A percentile compares a stretch with the other conserved stretches of the same genome.
Evolutionary conservation across 2,329 filamentous ascomycete genomes (phyloP).

Genomic region (Epichloe coenophiala): DNA sequence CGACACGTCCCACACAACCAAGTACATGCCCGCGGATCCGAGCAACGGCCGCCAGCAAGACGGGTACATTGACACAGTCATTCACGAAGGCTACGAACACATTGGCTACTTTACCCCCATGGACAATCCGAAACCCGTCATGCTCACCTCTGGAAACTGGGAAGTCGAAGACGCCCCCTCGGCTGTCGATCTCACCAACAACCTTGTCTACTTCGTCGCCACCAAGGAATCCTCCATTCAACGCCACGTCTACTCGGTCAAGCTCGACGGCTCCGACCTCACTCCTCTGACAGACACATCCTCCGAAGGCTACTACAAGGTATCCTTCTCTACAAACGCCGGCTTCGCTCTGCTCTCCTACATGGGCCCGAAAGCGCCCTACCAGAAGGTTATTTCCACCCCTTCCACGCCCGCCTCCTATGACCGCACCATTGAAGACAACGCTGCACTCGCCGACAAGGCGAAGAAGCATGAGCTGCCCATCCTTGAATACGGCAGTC

Average conservation of each 20-base stretch:
- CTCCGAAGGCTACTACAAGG: conserved; percentile 63
- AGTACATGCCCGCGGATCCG: conserved; percentile 74
- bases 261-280: conserved; percentile 64
- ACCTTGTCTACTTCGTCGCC: conserved; percentile 80
- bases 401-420: conserved; percentile 53
- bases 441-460: conserved; percentile 52
- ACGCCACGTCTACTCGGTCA: conserved; percentile 82
- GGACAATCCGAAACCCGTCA: conserved; percentile 65
- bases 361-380: conserved; percentile 72
- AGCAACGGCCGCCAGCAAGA: conserved; percentile 62
- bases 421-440: conserved; percentile 65
- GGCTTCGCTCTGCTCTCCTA: conserved; percentile 79
- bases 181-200: conserved; percentile 70
- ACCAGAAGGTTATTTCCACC: conserved; percentile 81
- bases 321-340: conserved; percentile 71
- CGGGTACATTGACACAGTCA: conserved; percentile 85
- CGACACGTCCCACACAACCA: conserved; percentile 78
- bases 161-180: conserved; percentile 81
- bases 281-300: conserved; percentile 60
- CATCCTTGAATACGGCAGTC: conserved; percentile 65
- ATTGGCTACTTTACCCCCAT: conserved; percentile 86
- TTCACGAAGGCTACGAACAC: conserved; percentile 79
- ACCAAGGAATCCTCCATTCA: conserved; percentile 82
- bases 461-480: conserved; percentile 71
- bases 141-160: conserved; percentile 83